These are phyloP conservation scores for Russula ochroleuca DNA, from an alignment of 768 basidiomycete genomes.

Conservation along the genomic window DNA sequence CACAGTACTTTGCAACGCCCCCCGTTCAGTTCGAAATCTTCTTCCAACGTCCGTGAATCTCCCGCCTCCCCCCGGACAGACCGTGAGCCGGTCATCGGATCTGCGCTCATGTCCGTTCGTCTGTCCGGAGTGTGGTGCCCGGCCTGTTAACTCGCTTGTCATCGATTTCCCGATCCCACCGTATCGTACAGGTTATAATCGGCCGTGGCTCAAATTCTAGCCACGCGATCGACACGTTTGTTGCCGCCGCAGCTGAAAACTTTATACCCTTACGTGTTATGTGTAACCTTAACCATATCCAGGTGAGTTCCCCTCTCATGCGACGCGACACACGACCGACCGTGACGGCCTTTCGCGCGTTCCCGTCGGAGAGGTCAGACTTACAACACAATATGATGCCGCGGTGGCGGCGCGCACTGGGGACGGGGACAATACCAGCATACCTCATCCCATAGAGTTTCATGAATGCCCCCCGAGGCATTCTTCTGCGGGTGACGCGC, in stretches of 20 bases:
- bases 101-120: not conserved
- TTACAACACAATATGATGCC: not conserved
- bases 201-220: not conserved
- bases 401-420: not conserved
- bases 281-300: not conserved
- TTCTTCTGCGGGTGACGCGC: not conserved
- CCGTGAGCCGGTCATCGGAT: slow-evolving; percentile 12
- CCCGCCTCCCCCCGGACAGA: not conserved
- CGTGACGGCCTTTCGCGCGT: not conserved
- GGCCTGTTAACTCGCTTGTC: not conserved
- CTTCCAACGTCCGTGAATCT: not conserved
- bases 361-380: not conserved
- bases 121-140: not conserved
- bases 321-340: not conserved
- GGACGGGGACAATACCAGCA: not conserved
- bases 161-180: slow-evolving; percentile 7
- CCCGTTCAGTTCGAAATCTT: not conserved
- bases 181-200: not conserved
- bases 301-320: not conserved
- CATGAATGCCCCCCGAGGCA: not conserved
- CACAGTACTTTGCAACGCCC: not conserved
- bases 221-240: slow-evolving; percentile 9
- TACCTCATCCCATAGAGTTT: not conserved
- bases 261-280: not conserved
- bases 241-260: not conserved